Evolutionary conservation across 192 early-diverging fungal species (phyloP).

Genomic region (Ambispora gerdemannii): DNA sequence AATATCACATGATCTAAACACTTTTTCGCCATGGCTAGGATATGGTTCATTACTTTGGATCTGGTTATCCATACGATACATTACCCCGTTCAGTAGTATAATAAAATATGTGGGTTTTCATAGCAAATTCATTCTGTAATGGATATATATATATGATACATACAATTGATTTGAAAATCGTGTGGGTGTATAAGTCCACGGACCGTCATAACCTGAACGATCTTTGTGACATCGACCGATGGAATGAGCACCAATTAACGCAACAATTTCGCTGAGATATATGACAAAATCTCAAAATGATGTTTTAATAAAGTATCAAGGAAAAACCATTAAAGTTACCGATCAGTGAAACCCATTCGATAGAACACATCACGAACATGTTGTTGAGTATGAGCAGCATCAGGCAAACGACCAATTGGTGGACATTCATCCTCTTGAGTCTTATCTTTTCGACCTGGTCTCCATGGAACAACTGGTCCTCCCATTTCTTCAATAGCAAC

Average conservation of each 20-base stretch:
- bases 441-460: constrained; percentile 55
- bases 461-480: constrained; percentile 68
- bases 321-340: constrained; percentile 10
- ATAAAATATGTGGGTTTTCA: too few species aligned
- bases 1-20: too few species aligned
- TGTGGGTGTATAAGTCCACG: constrained; percentile 47
- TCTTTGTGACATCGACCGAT: constrained; percentile 64
- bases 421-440: constrained; percentile 48
- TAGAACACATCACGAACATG: constrained; percentile 61
- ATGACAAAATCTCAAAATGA: background rate
- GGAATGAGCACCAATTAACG: constrained; percentile 64
- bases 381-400: constrained; percentile 54
- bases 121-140: background rate
- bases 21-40: too few species aligned
- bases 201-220: constrained; percentile 59
- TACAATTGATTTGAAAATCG: constrained; percentile 51
- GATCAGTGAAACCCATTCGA: constrained; percentile 66
- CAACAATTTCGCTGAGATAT: constrained; percentile 60
- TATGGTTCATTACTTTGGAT: too few species aligned
- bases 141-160: constrained; percentile 16
- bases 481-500: constrained; percentile 68
- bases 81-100: too few species aligned
- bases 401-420: constrained; percentile 66
- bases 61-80: too few species aligned
- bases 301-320: background rate